Evolutionary conservation across 345 rosid genomes (phyloP), one percentile per base, ranked within the genome.

Genomic region (Eucalyptus polyanthemos): DNA sequence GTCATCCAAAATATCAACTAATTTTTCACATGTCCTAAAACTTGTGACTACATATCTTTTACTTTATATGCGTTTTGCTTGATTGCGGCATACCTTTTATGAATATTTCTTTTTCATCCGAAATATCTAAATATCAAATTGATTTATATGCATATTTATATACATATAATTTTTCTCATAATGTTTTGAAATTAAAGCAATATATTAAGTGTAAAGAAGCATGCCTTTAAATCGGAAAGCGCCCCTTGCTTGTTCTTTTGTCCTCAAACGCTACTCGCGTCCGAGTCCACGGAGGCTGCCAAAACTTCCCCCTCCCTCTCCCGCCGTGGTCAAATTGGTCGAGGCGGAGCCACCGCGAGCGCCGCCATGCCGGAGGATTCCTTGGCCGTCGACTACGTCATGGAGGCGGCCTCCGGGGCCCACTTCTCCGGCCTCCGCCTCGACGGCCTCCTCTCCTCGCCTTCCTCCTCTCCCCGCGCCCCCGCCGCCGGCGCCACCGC

Each of bases 351-450:
- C 80, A 80, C 58, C 25, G 58, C 40, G 45, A 9, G 37, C 37
- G 40, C 86, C 24, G 76, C 67, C 60, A 94, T 94, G 97, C 93
- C 94, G 91, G 97, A 92, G 91, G 94, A 92, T 86, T 90, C 95
- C 27, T 91, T 65, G 47, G 92, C 95, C 67, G 95, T 96, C 27
- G 99, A 97, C 91, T 96, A 93, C 90, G 98, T 93, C 89, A 98
- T 98, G 99, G 99, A 97, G 95, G 97, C 95, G 91, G 98, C 99
- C 9, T 96, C 96, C 27, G 99, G 99, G 62, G 97, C 99, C 37
- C 99, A 98, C 96, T 98, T 97, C 96, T 98, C 99, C 91, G 99
- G 99, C 91, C 95, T 98, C 69, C 99, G 96, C 83, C 93, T 95
- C 54, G 98, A 97, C 92, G 95, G 96, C 76, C 95, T 93, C 69